Percentiles rank a stretch among this genome's conserved stretches.
These are phyloP conservation scores for Thelephora aurantiotincta DNA, from an alignment of 768 basidiomycete genomes.

Conservation along the genomic window DNA sequence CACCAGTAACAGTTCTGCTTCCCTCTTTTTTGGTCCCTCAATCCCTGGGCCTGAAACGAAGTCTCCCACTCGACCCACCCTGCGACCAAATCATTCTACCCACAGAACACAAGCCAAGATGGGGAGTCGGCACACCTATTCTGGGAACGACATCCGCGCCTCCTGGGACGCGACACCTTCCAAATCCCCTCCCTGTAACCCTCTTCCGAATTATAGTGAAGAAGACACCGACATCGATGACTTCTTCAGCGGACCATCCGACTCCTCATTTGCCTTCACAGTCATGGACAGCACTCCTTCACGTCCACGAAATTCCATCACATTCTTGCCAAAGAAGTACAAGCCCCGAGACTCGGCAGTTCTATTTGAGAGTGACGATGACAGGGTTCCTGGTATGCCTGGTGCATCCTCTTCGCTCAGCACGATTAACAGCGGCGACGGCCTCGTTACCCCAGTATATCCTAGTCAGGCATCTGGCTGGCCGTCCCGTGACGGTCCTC, in stretches of 20 bases:
- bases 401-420: conserved; percentile 49
- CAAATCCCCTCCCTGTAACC: background rate
- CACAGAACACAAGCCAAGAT: conserved; percentile 17
- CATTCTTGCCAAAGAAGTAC: conserved; percentile 47
- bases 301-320: conserved; percentile 20
- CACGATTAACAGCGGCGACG: conserved; percentile 44
- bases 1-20: conserved; percentile 38
- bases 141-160: conserved; percentile 25
- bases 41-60: conserved; percentile 17
- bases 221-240: conserved; percentile 10
- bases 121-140: conserved; percentile 51
- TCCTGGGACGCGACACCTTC: conserved; percentile 7
- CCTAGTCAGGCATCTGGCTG: conserved; percentile 46
- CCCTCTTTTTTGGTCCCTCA: conserved; percentile 54
- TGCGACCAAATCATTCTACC: conserved; percentile 4
- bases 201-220: conserved; percentile 9
- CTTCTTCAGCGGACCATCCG: conserved; percentile 22
- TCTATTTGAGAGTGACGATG: conserved; percentile 40
- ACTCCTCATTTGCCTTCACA: conserved; percentile 42
- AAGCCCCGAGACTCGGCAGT: conserved; percentile 54
- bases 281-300: conserved; percentile 45
- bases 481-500: conserved; percentile 26
- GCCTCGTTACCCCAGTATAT: conserved; percentile 55
- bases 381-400: conserved; percentile 25
- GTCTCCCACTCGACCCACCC: background rate